Conservation (phyloP, 108 stramenopile genomes). For the Aurantiochytrium sp. region DNA sequence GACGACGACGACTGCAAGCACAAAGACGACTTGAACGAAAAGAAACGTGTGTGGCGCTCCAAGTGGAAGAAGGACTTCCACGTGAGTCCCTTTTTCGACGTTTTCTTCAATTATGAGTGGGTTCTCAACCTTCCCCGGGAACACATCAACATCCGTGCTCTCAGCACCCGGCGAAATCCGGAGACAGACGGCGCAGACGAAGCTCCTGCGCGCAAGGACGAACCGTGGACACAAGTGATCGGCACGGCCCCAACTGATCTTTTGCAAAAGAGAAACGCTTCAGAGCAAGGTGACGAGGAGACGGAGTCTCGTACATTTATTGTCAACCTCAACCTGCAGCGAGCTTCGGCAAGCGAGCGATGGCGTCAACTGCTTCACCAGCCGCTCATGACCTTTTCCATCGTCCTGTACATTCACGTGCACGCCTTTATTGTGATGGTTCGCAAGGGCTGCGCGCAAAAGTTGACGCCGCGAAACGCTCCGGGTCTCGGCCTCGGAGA, state of each 20-base stretch:
- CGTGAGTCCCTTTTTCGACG: slow-evolving; percentile 10
- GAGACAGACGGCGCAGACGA: neutral
- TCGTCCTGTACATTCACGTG: neutral
- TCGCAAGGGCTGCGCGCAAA: neutral
- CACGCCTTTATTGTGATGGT: neutral
- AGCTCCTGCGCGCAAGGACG: neutral
- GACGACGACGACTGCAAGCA: neutral
- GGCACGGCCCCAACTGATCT: neutral
- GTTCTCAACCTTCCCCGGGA: neutral
- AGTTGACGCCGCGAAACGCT: neutral
- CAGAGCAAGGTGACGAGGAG: neutral
- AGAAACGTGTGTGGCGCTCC: neutral
- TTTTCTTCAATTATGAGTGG: neutral
- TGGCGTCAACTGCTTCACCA: neutral
- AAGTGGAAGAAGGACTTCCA: slow-evolving; percentile 20
- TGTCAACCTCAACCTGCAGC: neutral
- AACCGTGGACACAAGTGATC: neutral
- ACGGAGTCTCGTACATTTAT: neutral
- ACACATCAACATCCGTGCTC: neutral
- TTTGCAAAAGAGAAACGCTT: neutral
- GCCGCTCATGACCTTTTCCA: neutral
- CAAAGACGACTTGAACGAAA: neutral
- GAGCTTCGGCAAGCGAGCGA: neutral
- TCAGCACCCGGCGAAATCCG: neutral
- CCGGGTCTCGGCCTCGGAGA: neutral